Base-by-base conservation (phyloP, 805 yeast genomes). In the Scheffersomyces amazonensis region DNA sequence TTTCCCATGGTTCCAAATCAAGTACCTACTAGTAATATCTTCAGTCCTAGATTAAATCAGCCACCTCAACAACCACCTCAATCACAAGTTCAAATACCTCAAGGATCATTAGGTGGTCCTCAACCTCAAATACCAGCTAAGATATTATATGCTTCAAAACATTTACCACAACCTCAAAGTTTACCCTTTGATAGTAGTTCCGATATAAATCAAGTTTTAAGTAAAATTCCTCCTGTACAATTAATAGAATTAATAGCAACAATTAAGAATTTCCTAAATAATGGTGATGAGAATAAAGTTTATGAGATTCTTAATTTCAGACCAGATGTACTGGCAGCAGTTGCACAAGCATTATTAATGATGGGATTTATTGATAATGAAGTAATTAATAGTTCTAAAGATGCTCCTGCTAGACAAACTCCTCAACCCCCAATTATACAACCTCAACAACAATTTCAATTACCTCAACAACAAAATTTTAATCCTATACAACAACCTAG, bases 291-390 rank as follows among this genome's bases (percentile, higher is more conserved):
- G 25, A 49, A 58, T 24, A 58, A 83, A 44, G 81, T 80, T 16
- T 68, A 74, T 38, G 74, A 73, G 41, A 66, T 83, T 40, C 66
- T 79, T 49, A 69, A 66, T 39, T 62, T 75, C 49, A 62, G 78
- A 46, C 80, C 81, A 13, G 61, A 78, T 34, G 62, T 84, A 30
- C 83, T 89, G 3, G 64, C 78, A 2, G 73, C 86, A 1, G 81
- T 87, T 1, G 79, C 90, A 0, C 93, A 85, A 54, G 85, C 89
- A 2, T 64, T 85, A 44, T 61, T 85, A 15, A 67, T 83, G 34
- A 84, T 85, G 90, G 95, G 93, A 1, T 71, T 85, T 31, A 77
- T 85, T 16, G 86, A 83, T 54, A 69, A 73, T 27, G 80, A 77
- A 32, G 83, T 81, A n/a, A 78, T 84, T n/a, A 70, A 71, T 24